phyloP scores from a whole-genome alignment of 805 yeast species.

The Metschnikowia continentalis region DNA sequence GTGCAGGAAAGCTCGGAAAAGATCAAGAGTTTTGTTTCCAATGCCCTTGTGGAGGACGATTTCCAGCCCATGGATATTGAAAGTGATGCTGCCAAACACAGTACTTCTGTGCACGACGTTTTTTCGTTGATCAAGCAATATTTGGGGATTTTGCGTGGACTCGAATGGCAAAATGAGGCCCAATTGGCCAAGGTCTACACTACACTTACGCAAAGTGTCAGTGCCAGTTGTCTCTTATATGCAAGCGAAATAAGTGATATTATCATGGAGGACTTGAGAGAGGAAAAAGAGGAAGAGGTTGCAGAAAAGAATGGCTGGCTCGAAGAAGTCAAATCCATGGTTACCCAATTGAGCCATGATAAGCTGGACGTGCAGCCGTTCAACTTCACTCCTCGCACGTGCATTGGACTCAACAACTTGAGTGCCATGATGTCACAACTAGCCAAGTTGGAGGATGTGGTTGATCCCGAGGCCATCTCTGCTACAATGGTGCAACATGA shows the following conservation, averaged over 20 bases:
- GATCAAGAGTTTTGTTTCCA: slow-evolving; percentile 45
- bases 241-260: slow-evolving; percentile 35
- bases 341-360: slow-evolving; percentile 33
- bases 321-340: slow-evolving; percentile 51
- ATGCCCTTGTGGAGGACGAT: slow-evolving; percentile 55
- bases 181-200: slow-evolving; percentile 65
- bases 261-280: slow-evolving; percentile 42
- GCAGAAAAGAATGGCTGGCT: slow-evolving; percentile 33
- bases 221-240: slow-evolving; percentile 55
- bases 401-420: slow-evolving; percentile 73
- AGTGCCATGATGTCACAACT: slow-evolving; percentile 47
- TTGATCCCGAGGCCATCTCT: slow-evolving; percentile 58
- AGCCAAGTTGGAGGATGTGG: slow-evolving; percentile 47
- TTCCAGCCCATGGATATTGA: slow-evolving; percentile 49
- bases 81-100: slow-evolving; percentile 39
- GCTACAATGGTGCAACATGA: slow-evolving; percentile 33
- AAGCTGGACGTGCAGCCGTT: slow-evolving; percentile 47
- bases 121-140: slow-evolving; percentile 60
- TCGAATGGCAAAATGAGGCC: slow-evolving; percentile 62
- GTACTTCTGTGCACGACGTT: slow-evolving; percentile 65
- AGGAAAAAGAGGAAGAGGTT: slow-evolving; percentile 19
- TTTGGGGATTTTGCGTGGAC: slow-evolving; percentile 50
- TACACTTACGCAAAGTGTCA: slow-evolving; percentile 54
- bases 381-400: slow-evolving; percentile 56
- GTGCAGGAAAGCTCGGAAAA: slow-evolving; percentile 43